These are phyloP conservation scores for Lagenidium sp. DNA, from an alignment of 352 stramenopile species.

Conservation along the genomic window DNA sequence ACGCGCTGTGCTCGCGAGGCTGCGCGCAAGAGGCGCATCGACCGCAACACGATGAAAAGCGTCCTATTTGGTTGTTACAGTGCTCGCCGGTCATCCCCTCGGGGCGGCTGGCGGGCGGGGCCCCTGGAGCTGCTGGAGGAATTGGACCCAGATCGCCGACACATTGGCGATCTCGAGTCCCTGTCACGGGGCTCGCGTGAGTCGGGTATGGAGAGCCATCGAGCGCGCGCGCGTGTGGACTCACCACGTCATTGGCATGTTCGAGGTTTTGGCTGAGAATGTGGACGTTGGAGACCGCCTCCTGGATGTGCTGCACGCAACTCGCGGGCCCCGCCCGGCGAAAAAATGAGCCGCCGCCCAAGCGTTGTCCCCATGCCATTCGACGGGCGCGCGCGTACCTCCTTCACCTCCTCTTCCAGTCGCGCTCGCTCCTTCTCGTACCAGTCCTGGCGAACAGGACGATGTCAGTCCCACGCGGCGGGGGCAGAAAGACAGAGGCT, in stretches of 20 bases:
- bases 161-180: slow-evolving; percentile 67
- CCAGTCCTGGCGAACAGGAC: slow-evolving; percentile 50
- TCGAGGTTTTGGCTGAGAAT: slow-evolving; percentile 78
- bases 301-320: slow-evolving; percentile 48
- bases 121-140: slow-evolving; percentile 49
- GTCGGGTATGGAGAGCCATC: neutral
- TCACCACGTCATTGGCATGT: slow-evolving; percentile 72
- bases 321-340: no score
- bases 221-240: slow-evolving; percentile 1
- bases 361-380: neutral
- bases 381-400: slow-evolving; percentile 18
- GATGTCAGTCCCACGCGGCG: no score
- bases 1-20: slow-evolving; percentile 31
- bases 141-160: slow-evolving; percentile 61
- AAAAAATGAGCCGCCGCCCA: neutral
- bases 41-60: slow-evolving; percentile 13
- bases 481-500: no score
- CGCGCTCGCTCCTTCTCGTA: slow-evolving; percentile 59
- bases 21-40: slow-evolving; percentile 26
- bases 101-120: slow-evolving; percentile 4
- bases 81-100: neutral
- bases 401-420: slow-evolving; percentile 58
- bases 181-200: slow-evolving; percentile 12
- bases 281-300: slow-evolving; percentile 73
- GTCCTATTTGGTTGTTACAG: neutral